Conservation (phyloP, 352 stramenopile genomes). For the Pythium aphanidermatum region DNA sequence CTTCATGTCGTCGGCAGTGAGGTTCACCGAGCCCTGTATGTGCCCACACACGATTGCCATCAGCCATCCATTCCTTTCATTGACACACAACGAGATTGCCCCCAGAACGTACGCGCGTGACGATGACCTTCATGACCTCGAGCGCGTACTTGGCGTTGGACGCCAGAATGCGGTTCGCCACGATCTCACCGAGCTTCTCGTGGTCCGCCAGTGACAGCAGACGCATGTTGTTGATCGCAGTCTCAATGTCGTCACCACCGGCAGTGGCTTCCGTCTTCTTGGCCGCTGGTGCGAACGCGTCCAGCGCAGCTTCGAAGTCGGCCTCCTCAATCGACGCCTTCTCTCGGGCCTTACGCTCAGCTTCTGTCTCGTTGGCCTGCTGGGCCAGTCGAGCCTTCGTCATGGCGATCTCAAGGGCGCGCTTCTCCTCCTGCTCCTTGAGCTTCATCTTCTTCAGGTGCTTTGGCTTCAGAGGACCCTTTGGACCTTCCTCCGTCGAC, state of each 20-base stretch:
- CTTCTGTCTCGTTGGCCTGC: conserved; percentile 54
- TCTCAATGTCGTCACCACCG: conserved; percentile 32
- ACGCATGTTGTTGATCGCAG: conserved; percentile 49
- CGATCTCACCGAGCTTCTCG: conserved; percentile 59
- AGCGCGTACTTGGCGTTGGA: conserved; percentile 76
- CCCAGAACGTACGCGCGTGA: not conserved
- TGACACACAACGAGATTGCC: not conserved
- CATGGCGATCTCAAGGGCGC: conserved; percentile 63
- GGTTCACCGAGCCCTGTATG: conserved; percentile 57
- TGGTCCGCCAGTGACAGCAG: conserved; percentile 68
- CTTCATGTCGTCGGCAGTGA: conserved; percentile 83
- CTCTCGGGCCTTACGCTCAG: conserved; percentile 53
- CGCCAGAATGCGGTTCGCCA: conserved; percentile 43
- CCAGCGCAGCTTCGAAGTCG: conserved; percentile 72
- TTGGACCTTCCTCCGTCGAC: conserved; percentile 24
- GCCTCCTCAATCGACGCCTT: conserved; percentile 53
- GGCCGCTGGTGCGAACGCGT: conserved; percentile 54
- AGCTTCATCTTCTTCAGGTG: conserved; percentile 85
- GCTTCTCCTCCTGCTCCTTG: conserved; percentile 84
- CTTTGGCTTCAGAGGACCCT: conserved; percentile 74
- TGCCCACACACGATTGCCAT: too few species aligned
- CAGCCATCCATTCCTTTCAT: not conserved
- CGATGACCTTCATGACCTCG: conserved; percentile 67
- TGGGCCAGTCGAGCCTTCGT: conserved; percentile 68
- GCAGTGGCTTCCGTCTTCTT: conserved; percentile 29